Evolutionary conservation across 306 rosid genomes (phyloP).

Genomic region (Acacia confusa): DNA sequence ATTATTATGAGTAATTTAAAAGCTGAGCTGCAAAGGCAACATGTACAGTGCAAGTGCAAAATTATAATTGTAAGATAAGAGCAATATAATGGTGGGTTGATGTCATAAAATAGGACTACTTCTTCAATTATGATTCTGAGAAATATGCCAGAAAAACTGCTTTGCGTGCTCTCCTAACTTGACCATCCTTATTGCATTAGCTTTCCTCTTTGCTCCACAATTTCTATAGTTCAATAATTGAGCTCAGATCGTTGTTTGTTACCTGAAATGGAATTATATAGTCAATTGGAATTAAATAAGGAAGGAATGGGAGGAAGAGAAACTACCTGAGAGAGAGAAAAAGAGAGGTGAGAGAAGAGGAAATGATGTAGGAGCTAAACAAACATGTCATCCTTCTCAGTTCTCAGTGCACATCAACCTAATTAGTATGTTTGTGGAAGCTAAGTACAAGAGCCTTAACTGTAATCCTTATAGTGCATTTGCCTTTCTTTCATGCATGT

Average conservation of each 20-base stretch:
- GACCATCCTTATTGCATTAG: background rate
- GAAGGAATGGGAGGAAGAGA: background rate
- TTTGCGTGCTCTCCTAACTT: background rate
- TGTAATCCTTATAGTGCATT: background rate
- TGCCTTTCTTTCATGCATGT: background rate
- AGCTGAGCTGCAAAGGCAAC: background rate
- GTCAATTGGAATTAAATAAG: background rate
- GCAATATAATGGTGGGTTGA: background rate
- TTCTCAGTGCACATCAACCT: background rate
- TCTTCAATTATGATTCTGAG: background rate
- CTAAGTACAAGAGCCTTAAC: background rate
- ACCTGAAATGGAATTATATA: background rate
- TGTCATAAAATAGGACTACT: background rate
- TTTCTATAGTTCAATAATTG: background rate
- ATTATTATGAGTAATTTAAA: background rate
- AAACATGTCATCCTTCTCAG: background rate
- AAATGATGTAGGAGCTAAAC: background rate
- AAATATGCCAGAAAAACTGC: background rate
- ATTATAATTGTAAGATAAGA: background rate
- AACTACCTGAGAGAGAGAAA: background rate
- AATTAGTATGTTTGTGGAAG: background rate
- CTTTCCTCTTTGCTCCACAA: background rate
- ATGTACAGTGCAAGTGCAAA: background rate
- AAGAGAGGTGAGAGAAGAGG: background rate
- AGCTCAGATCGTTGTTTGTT: background rate